Evolutionary conservation across 306 rosid species (phyloP).

Genomic region (Trichosanthes cucumerina): DNA sequence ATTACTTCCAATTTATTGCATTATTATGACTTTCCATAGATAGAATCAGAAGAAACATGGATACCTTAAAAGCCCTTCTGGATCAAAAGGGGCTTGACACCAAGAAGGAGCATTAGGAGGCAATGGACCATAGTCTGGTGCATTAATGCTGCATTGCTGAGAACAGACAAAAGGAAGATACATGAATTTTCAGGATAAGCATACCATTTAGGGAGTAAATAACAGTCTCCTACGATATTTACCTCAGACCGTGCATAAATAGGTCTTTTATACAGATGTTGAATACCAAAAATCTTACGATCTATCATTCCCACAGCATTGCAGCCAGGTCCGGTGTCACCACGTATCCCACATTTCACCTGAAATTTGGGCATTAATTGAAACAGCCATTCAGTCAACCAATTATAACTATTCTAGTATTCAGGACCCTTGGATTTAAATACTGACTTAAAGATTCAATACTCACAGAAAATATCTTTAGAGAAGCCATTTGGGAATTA

Average conservation of each 20-base stretch:
- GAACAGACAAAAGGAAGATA: neutral
- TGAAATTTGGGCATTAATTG: constrained; percentile 9
- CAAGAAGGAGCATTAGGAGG: constrained; percentile 89
- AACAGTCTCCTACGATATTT: neutral
- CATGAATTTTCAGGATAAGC: neutral
- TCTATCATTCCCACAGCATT: constrained; percentile 89
- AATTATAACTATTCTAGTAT: neutral
- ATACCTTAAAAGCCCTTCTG: constrained; percentile 89
- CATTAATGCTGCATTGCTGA: constrained; percentile 81
- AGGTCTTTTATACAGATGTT: constrained; percentile 57
- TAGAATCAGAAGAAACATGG: neutral
- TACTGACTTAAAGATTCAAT: neutral
- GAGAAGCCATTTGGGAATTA: constrained; percentile 24
- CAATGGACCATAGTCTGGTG: constrained; percentile 76
- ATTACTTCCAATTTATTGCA: neutral
- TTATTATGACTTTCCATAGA: neutral
- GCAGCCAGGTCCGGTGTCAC: constrained; percentile 75
- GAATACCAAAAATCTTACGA: constrained; percentile 59
- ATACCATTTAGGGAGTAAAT: neutral
- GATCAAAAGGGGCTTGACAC: constrained; percentile 99
- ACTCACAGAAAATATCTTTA: constrained; percentile 60
- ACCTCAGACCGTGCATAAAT: constrained; percentile 66
- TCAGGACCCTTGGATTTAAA: neutral
- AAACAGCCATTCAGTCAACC: constrained; percentile 8
- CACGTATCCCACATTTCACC: constrained; percentile 89